Evolutionary conservation across 1,139 yeast genomes (phyloP).

Genomic region (Diutina siamensis): DNA sequence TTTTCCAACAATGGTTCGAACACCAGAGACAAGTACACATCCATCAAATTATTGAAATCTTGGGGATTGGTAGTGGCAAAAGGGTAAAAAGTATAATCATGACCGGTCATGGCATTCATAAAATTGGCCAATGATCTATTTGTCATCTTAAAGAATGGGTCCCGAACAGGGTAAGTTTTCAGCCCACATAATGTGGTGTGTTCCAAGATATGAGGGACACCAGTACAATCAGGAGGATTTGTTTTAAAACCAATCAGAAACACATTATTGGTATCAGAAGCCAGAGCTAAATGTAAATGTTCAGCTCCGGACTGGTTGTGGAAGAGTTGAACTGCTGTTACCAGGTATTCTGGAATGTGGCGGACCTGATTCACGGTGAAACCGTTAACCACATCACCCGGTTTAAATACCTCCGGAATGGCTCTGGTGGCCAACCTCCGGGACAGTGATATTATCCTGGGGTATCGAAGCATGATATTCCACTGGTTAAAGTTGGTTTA

Average conservation of each 20-base stretch:
- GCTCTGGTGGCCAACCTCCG: background rate
- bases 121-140: slow-evolving; percentile 79
- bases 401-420: slow-evolving; percentile 11
- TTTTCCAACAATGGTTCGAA: slow-evolving; percentile 67
- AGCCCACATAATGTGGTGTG: slow-evolving; percentile 96
- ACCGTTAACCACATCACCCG: slow-evolving; percentile 51
- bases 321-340: slow-evolving; percentile 1
- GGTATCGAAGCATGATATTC: background rate
- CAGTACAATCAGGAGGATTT: slow-evolving; percentile 86
- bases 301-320: slow-evolving; percentile 52
- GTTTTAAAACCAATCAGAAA: slow-evolving; percentile 88
- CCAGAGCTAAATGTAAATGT: slow-evolving; percentile 74
- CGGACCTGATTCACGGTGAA: slow-evolving; percentile 50
- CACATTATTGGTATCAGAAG: slow-evolving; percentile 70
- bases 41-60: slow-evolving; percentile 77
- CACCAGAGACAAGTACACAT: slow-evolving; percentile 81
- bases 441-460: background rate
- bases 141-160: slow-evolving; percentile 95
- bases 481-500: too few species aligned
- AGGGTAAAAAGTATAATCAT: slow-evolving; percentile 90
- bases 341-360: slow-evolving; percentile 54
- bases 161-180: slow-evolving; percentile 80
- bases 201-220: slow-evolving; percentile 91
- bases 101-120: slow-evolving; percentile 99
- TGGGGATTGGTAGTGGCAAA: slow-evolving; percentile 84